A percentile compares a stretch with the other conserved stretches of the same genome.
These are phyloP conservation scores for Kodamaea sagamina DNA, from an alignment of 805 yeast species.

Conservation along the genomic window DNA sequence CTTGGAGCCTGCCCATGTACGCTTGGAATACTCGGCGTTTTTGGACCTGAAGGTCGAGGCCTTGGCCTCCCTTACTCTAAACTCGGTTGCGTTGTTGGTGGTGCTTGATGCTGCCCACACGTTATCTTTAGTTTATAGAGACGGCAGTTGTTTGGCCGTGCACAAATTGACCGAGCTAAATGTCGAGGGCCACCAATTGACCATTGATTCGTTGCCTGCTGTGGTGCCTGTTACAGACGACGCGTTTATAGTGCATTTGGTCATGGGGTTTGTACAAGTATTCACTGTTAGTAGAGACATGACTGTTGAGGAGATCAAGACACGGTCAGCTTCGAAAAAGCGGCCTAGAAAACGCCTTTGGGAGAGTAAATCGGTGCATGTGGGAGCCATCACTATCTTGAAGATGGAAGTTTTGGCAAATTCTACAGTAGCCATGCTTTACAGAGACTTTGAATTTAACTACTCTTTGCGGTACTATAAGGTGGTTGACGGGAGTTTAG, in stretches of 20 bases:
- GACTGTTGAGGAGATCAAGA: slow-evolving; percentile 2
- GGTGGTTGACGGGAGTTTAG: slow-evolving; percentile 14
- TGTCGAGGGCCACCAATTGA: slow-evolving; percentile 25
- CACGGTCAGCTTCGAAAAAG: not conserved
- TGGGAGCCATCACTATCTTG: slow-evolving; percentile 24
- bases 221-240: slow-evolving; percentile 16
- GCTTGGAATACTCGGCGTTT: not conserved
- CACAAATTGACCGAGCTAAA: slow-evolving; percentile 16
- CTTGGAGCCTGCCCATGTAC: not conserved
- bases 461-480: slow-evolving; percentile 34
- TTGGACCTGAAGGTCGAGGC: slow-evolving; percentile 2
- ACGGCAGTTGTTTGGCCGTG: not conserved
- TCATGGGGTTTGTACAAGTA: slow-evolving; percentile 16
- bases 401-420: slow-evolving; percentile 17
- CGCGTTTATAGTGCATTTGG: slow-evolving; percentile 21
- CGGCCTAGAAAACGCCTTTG: slow-evolving; percentile 6
- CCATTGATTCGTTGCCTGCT: slow-evolving; percentile 25
- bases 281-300: slow-evolving; percentile 5
- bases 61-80: slow-evolving; percentile 4
- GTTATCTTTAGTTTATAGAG: slow-evolving; percentile 5
- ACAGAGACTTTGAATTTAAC: slow-evolving; percentile 36
- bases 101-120: slow-evolving; percentile 9
- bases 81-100: slow-evolving; percentile 3
- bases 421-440: slow-evolving; percentile 28
- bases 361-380: slow-evolving; percentile 14